A percentile compares a stretch with the other conserved stretches of the same genome.
These are phyloP conservation scores for Favolaschia claudopus DNA, from an alignment of 768 basidiomycete genomes.

Conservation along the genomic window DNA sequence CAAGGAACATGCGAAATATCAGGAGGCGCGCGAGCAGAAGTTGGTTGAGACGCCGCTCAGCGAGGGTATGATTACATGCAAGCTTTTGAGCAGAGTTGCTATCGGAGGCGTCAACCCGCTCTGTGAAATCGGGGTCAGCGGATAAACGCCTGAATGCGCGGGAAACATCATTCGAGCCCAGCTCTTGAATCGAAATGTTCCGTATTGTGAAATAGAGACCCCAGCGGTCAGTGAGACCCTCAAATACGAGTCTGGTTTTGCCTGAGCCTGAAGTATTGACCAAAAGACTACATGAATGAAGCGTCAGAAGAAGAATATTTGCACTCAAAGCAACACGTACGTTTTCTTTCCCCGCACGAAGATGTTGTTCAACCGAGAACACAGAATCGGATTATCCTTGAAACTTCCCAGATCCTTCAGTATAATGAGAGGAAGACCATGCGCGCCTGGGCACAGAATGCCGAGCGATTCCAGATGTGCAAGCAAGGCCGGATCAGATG, in stretches of 20 bases:
- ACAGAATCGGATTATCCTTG: slow-evolving; percentile 35
- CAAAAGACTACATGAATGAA: background rate
- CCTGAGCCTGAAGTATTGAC: slow-evolving; percentile 6
- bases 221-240: slow-evolving; percentile 15
- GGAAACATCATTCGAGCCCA: slow-evolving; percentile 5
- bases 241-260: slow-evolving; percentile 4
- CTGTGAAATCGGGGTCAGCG: background rate
- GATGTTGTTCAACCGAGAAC: slow-evolving; percentile 46
- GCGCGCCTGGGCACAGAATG: slow-evolving; percentile 41
- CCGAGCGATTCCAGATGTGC: slow-evolving; percentile 38
- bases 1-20: slow-evolving; percentile 15
- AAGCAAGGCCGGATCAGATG: slow-evolving; percentile 30
- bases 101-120: background rate
- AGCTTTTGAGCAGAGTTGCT: background rate
- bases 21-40: slow-evolving; percentile 15
- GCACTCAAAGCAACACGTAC: slow-evolving; percentile 41
- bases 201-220: slow-evolving; percentile 18
- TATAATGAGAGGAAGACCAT: slow-evolving; percentile 48
- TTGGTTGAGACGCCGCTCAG: background rate
- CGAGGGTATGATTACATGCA: background rate
- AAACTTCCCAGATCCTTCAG: slow-evolving; percentile 53
- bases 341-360: slow-evolving; percentile 54
- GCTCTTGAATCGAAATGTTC: background rate
- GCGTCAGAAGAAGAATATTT: too few relatives aligned
- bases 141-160: background rate